Evolutionary conservation across 2,329 filamentous ascomycete genomes (phyloP).

Genomic region (Verticillium isaacii): DNA sequence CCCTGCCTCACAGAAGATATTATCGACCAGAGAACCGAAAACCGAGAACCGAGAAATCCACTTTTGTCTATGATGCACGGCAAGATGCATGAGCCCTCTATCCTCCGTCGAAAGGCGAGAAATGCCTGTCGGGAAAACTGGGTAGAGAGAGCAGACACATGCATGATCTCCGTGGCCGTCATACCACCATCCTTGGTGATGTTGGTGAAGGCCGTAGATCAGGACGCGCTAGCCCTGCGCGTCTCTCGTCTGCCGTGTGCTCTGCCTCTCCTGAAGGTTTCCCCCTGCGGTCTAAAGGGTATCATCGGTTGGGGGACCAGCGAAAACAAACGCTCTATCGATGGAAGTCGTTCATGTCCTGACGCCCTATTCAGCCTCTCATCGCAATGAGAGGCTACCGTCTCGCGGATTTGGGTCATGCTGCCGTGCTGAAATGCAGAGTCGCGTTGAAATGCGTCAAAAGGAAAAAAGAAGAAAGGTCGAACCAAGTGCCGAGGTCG

Average conservation of each 20-base stretch:
- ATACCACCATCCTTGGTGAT: conserved; percentile 8
- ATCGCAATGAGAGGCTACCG: conserved; percentile 21
- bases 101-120: conserved; percentile 25
- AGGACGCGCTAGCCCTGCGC: conserved; percentile 1
- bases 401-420: conserved; percentile 27
- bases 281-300: conserved; percentile 20
- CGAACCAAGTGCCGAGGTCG: conserved; percentile 15
- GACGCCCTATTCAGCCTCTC: conserved; percentile 28
- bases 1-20: conserved; percentile 15
- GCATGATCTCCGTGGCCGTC: conserved; percentile 15
- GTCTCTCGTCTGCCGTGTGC: conserved; percentile 11
- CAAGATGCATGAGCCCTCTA: conserved; percentile 32
- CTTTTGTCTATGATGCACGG: conserved; percentile 55
- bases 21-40: conserved; percentile 37
- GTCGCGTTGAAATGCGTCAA: conserved; percentile 18
- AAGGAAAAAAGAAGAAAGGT: conserved; percentile 18
- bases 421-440: conserved; percentile 21
- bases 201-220: conserved; percentile 1
- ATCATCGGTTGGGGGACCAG: conserved; percentile 18
- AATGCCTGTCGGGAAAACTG: conserved; percentile 27
- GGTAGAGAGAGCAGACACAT: conserved; percentile 32
- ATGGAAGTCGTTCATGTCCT: conserved; percentile 20
- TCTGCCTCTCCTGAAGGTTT: conserved; percentile 18
- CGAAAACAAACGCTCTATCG: conserved; percentile 18
- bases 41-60: conserved; percentile 52